These are phyloP conservation scores for Gyrodon lividus DNA, from an alignment of 768 basidiomycete genomes.

Conservation along the genomic window DNA sequence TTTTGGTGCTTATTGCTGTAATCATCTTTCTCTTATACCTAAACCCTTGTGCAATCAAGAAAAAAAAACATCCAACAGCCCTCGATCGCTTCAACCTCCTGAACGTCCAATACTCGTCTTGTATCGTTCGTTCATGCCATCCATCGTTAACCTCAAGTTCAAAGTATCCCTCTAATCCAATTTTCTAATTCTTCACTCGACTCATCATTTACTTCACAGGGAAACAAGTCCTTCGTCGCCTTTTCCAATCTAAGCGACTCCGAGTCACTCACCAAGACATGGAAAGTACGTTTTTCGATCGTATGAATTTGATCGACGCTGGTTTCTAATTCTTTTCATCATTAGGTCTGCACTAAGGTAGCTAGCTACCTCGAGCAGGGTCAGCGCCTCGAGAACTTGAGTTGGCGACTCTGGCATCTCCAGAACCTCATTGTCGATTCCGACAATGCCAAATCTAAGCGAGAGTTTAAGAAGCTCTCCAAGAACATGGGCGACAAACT, in stretches of 20 bases:
- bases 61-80: slow-evolving; percentile 8
- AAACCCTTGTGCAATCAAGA: slow-evolving; percentile 6
- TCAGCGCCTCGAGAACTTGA: slow-evolving; percentile 87
- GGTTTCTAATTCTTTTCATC: slow-evolving; percentile 6
- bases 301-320: slow-evolving; percentile 2
- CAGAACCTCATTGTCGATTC: slow-evolving; percentile 90
- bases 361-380: slow-evolving; percentile 90
- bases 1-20: slow-evolving; percentile 16
- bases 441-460: slow-evolving; percentile 83
- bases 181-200: slow-evolving; percentile 1
- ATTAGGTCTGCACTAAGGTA: slow-evolving; percentile 85
- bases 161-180: slow-evolving; percentile 45
- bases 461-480: slow-evolving; percentile 87
- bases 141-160: slow-evolving; percentile 85
- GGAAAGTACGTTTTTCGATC: slow-evolving; percentile 60
- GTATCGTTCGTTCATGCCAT: slow-evolving; percentile 51
- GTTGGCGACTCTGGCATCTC: slow-evolving; percentile 91
- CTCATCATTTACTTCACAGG: slow-evolving; percentile 40
- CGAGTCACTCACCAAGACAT: slow-evolving; percentile 84
- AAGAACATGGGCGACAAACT: slow-evolving; percentile 89
- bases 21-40: slow-evolving; percentile 26
- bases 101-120: background rate
- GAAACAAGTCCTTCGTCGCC: slow-evolving; percentile 94
- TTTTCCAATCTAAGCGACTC: slow-evolving; percentile 86
- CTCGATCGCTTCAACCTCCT: slow-evolving; percentile 16